phyloP scores from a whole-genome alignment of 441 rosid genomes.

The Erodium moschatum region DNA sequence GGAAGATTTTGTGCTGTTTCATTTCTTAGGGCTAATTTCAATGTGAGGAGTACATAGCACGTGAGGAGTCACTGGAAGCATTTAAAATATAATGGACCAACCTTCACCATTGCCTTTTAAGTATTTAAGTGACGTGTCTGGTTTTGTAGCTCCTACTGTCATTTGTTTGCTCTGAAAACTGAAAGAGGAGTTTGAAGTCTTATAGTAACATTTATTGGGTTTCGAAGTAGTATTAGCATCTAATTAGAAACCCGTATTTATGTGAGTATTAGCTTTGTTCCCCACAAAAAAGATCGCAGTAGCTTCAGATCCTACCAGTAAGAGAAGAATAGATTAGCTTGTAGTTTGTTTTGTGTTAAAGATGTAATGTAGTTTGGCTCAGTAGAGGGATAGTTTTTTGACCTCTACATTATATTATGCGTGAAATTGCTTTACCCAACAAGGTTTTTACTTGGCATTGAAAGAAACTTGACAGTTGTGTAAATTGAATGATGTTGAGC shows the following conservation, averaged over 20 bases:
- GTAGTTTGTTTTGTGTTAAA: background rate
- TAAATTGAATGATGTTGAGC: background rate
- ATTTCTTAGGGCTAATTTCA: slow-evolving; percentile 12
- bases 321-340: background rate
- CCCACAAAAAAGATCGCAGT: background rate
- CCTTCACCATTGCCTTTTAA: slow-evolving; percentile 12
- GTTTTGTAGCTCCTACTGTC: too few species aligned
- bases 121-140: too few species aligned
- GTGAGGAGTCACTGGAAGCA: slow-evolving; percentile 9
- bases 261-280: background rate
- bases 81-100: slow-evolving; percentile 9
- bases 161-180: too few species aligned
- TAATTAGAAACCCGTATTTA: background rate
- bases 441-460: background rate
- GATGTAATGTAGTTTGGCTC: background rate
- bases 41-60: slow-evolving; percentile 6
- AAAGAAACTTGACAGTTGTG: background rate
- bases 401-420: background rate
- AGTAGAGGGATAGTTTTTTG: background rate
- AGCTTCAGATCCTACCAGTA: too few species aligned
- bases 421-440: background rate
- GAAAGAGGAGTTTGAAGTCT: too few species aligned
- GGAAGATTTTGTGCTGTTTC: background rate
- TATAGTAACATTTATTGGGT: background rate
- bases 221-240: slow-evolving; percentile 11